Conservation (phyloP, 108 stramenopile genomes). For the Cyclostephanos tholiformis region DNA sequence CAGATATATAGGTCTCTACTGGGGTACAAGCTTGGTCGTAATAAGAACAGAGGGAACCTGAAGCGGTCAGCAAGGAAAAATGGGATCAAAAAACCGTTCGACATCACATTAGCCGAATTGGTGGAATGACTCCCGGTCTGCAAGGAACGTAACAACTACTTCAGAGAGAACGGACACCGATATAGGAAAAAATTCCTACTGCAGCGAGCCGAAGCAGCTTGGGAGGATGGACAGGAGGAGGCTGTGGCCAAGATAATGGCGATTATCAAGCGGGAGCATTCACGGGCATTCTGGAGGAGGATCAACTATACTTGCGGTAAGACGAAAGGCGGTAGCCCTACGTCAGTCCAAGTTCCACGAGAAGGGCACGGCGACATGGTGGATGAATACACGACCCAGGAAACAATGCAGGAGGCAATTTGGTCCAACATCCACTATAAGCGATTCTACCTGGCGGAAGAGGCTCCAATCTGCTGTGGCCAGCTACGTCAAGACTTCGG, state of each 20-base stretch:
- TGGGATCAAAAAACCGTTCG: conserved; percentile 7
- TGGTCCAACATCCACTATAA: conserved; percentile 8
- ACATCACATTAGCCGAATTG: background rate
- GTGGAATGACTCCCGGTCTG: background rate
- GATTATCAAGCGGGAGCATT: conserved; percentile 11
- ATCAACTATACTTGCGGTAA: conserved; percentile 6
- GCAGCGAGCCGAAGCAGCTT: background rate
- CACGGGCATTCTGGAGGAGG: conserved; percentile 4
- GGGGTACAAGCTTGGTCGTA: background rate
- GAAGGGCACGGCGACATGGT: background rate
- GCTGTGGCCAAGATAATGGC: conserved; percentile 7
- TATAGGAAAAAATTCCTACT: conserved; percentile 2
- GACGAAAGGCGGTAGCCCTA: background rate
- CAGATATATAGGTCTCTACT: background rate
- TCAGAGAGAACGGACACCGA: background rate
- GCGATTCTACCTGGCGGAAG: conserved; percentile 6
- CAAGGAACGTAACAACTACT: conserved; percentile 10
- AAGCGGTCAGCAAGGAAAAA: background rate
- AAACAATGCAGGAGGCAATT: background rate
- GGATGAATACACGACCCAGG: background rate
- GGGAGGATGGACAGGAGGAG: background rate
- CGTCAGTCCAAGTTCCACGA: background rate
- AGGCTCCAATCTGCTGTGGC: conserved; percentile 16
- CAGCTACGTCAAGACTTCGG: conserved; percentile 3
- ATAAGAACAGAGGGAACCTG: conserved; percentile 18